Conservation (phyloP, 805 yeast genomes). For the Saccharomycopsis synnaedendra region DNA sequence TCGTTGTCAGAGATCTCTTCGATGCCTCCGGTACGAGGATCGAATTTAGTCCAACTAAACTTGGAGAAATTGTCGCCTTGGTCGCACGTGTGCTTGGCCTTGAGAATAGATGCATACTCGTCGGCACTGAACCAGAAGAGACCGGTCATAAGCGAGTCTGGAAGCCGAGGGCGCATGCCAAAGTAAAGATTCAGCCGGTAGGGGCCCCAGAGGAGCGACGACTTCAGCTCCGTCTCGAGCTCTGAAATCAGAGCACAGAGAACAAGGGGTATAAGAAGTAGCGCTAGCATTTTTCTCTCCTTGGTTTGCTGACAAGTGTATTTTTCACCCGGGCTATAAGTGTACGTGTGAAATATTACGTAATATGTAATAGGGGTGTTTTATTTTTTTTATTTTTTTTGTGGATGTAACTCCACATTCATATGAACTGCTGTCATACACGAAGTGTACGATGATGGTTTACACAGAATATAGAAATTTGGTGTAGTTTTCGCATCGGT, state of each 20-base stretch:
- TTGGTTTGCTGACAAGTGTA: neutral
- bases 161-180: slow-evolving; percentile 76
- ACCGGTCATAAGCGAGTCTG: slow-evolving; percentile 66
- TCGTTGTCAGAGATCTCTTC: slow-evolving; percentile 63
- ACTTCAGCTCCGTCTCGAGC: slow-evolving; percentile 26
- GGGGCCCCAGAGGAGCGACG: slow-evolving; percentile 81
- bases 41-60: slow-evolving; percentile 83
- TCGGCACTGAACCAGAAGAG: slow-evolving; percentile 80
- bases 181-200: slow-evolving; percentile 79
- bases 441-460: no score
- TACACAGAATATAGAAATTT: no score
- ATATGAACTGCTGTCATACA: no score
- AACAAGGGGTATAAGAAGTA: neutral
- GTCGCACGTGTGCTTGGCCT: slow-evolving; percentile 64
- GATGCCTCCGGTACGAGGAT: slow-evolving; percentile 79
- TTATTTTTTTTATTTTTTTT: no score
- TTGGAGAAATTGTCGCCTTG: slow-evolving; percentile 57
- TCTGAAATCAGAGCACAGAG: neutral
- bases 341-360: neutral
- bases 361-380: no score
- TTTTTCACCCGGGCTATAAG: no score
- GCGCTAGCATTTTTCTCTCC: neutral
- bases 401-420: no score
- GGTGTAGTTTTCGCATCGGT: no score
- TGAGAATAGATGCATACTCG: slow-evolving; percentile 37